Evolutionary conservation across 768 basidiomycete species (phyloP).

Genomic region (Termitomyces sp.): DNA sequence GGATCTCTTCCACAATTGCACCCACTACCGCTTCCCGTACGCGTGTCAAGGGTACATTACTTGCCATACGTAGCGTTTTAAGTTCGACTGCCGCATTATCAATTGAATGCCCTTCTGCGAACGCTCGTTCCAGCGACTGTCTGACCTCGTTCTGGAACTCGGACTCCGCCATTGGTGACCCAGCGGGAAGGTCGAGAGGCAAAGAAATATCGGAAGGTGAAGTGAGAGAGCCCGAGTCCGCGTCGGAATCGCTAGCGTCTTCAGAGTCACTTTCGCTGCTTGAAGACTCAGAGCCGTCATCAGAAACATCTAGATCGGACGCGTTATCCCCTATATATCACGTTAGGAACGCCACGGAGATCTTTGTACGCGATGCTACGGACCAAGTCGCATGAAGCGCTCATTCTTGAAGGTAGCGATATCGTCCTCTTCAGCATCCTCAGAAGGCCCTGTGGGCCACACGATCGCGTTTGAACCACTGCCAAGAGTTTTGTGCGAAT

Average conservation of each 20-base stretch:
- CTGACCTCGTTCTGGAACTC: conserved; percentile 76
- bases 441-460: conserved; percentile 68
- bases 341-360: not conserved
- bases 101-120: conserved; percentile 85
- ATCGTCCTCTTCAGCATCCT: conserved; percentile 58
- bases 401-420: conserved; percentile 61
- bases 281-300: conserved; percentile 53
- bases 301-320: conserved; percentile 58
- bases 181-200: conserved; percentile 32
- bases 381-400: conserved; percentile 70
- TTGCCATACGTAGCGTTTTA: conserved; percentile 95
- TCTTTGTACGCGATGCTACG: conserved; percentile 17
- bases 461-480: conserved; percentile 68
- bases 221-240: conserved; percentile 29
- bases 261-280: conserved; percentile 42
- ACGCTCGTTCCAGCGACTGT: conserved; percentile 89
- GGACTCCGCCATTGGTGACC: conserved; percentile 40
- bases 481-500: conserved; percentile 50
- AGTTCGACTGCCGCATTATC: conserved; percentile 93
- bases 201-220: conserved; percentile 47
- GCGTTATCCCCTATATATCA: conserved; percentile 48
- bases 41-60: conserved; percentile 82
- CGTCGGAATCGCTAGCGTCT: conserved; percentile 32
- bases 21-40: conserved; percentile 86
- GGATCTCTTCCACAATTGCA: conserved; percentile 73